A percentile compares a stretch with the other conserved stretches of the same genome.
These are phyloP conservation scores for Kregervanrija delftensis DNA, from an alignment of 805 yeast genomes.

Conservation along the genomic window DNA sequence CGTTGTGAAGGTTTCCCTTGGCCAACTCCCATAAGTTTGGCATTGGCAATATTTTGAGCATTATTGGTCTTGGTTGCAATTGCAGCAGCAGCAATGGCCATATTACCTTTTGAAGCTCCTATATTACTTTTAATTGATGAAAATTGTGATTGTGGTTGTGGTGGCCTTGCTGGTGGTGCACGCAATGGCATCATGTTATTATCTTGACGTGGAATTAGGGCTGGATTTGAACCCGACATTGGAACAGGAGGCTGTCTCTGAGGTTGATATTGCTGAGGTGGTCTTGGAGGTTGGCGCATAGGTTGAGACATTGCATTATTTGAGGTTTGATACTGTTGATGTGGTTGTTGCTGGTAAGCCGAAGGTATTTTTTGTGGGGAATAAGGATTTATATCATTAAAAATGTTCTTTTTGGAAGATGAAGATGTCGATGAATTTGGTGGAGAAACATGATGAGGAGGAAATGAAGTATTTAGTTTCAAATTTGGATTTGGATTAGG, in stretches of 20 bases:
- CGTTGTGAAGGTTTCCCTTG: constrained; percentile 2
- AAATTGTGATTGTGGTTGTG: constrained; percentile 3
- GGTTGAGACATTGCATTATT: neutral
- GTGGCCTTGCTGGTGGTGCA: neutral
- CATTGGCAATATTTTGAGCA: constrained; percentile 18
- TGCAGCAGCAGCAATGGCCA: constrained; percentile 31
- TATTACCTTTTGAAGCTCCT: constrained; percentile 11
- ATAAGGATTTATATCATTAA: too few species aligned
- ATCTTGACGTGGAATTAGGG: neutral
- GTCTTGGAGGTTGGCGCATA: constrained; percentile 3
- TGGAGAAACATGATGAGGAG: too few species aligned
- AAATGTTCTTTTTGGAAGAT: too few species aligned
- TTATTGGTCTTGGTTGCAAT: constrained; percentile 23
- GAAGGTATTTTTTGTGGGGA: too few species aligned
- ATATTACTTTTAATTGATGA: constrained; percentile 9
- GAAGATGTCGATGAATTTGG: too few species aligned
- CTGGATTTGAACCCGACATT: neutral
- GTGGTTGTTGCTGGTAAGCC: constrained; percentile 3
- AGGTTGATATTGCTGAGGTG: constrained; percentile 16
- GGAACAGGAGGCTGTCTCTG: constrained; percentile 9
- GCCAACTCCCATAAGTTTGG: constrained; percentile 9
- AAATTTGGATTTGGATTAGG: too few species aligned
- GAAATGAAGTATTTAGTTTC: too few species aligned
- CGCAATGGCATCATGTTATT: neutral
- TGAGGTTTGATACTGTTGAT: neutral